Base-by-base conservation (phyloP, 768 basidiomycete species). In the Tephrocybe sp. region DNA sequence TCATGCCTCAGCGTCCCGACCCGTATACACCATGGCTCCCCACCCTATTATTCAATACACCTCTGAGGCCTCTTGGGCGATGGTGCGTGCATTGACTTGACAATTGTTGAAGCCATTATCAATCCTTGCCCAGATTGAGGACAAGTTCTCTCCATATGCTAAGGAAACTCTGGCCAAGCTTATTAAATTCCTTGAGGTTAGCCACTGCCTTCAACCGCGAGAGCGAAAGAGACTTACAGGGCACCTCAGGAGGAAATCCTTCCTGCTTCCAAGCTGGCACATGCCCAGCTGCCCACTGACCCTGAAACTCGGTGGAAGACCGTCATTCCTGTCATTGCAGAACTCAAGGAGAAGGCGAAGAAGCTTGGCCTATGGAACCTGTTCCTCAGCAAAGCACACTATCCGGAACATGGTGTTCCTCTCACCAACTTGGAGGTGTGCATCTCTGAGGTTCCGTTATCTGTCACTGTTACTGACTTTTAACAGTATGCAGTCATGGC, bases 331-430 rank as follows among this genome's bases (percentile, higher is more conserved):
- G 70, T 97, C 56, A 73, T 96, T 49, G 86, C 82, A 58, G 87
- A 90, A 49, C 79, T 99, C 58, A 97, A 98, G 73, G 76, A 63
- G 55, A 92, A 89, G 67, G 97, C 96, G 0, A 90, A 86, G 72
- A 80, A 82, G 63, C 81, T 85, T 23, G 97, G 97, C 2, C 77
- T 99, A 33, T 99, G 97, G 97, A 98, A 98, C 65, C 77, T 99
- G 32, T 98, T 98, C 77, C 76, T 98, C 56, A 93, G 90, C 80
- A 93, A 93, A 71, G 78, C 83, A 24, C 96, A 97, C 65, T 98
- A 96, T 66, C 94, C 93, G 7, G 76, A 89, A 58, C 79, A 84
- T 62, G 96, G 96, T 36, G 88, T 93, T 4, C 86, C 88, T n/a
- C 75, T 98, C 57, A 86, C 86, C 14, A 98, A 98, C 68, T 77